A percentile compares a stretch with the other conserved stretches of the same genome.
These are phyloP conservation scores for Proliferodiscus dingleyae DNA, from an alignment of 2,329 filamentous ascomycete species.

Conservation along the genomic window DNA sequence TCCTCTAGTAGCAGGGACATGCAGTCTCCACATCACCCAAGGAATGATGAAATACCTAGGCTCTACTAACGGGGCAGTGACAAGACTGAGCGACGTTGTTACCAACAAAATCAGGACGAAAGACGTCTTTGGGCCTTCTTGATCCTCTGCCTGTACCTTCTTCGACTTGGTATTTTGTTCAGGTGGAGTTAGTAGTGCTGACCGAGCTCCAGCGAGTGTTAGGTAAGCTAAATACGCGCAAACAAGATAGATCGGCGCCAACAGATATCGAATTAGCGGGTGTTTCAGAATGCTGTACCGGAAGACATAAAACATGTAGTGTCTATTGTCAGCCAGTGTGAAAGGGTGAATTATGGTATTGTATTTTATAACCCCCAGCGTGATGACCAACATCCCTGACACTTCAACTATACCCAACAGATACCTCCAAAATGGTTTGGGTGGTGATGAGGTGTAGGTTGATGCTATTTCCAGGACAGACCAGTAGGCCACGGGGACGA, in stretches of 20 bases:
- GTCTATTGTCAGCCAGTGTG: conserved; percentile 90
- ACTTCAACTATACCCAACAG: conserved; percentile 6
- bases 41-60: conserved; percentile 94
- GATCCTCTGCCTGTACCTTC: background rate
- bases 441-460: background rate
- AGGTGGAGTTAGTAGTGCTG: conserved; percentile 16
- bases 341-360: conserved; percentile 97
- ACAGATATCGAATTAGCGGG: conserved; percentile 58
- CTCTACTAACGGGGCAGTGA: conserved; percentile 89
- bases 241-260: conserved; percentile 65
- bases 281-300: conserved; percentile 70
- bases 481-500: too few relatives aligned
- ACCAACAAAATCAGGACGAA: conserved; percentile 55
- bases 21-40: conserved; percentile 87
- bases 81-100: conserved; percentile 69
- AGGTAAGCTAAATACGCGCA: conserved; percentile 66
- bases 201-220: conserved; percentile 38
- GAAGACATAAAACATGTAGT: conserved; percentile 97
- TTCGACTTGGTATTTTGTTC: conserved; percentile 5
- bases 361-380: conserved; percentile 55
- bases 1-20: conserved; percentile 50
- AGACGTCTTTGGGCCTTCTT: conserved; percentile 37
- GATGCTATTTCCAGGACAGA: too few relatives aligned
- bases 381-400: conserved; percentile 18
- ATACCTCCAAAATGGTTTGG: conserved; percentile 16